Evolutionary conservation across 2,329 filamentous ascomycete genomes (phyloP), one percentile per base, ranked within the genome.

Genomic region (Podosphaera fusca): DNA sequence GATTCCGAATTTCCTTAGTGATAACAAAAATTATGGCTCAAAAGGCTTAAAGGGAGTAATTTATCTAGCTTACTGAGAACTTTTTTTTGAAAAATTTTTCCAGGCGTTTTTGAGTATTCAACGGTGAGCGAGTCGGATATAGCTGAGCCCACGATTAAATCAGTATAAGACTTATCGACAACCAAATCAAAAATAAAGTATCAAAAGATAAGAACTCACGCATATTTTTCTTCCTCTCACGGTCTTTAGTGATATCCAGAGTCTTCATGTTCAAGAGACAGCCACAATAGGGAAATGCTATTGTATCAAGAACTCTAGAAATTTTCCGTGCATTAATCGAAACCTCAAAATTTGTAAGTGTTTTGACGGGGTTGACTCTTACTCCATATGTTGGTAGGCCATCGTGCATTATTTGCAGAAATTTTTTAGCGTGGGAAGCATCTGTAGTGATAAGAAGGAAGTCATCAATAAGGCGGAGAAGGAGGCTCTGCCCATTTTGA

Each of bases 231-330:
- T 69, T 69, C 54, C 75, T 73, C 36, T 79, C 75, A 51, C 76
- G 73, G 64, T 87, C 81, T 65, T 85, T 88, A 64, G 73, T 75
- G 53, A 96, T 77, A 59, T 87, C 81, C 34, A 98, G 72, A 0
- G 84, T 88, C 55, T 70, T 71, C 21, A 80, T 85, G 65, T 95
- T 73, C 63, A 98, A 87, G 14, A 80, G 69, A 47, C 80, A 79
- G 45, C 92, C 92, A 65, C 92, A 96, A 69, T 95, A 98, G 0
- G 90, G 87, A 67, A 98, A 96, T n/a, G n/a, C 62, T 30, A 10
- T 47, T 0, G 63, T 64, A 1, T 67, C 67, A 59, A 70, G 72
- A 45, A 79, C 64, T 45, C 75, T 73, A 2, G 73, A 71, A 45
- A 85, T 74, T 35, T 71, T 67, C 6, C 67, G 65, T 0, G 75